These are phyloP conservation scores for Lentinula sp. DNA, from an alignment of 768 basidiomycete species.

Conservation along the genomic window DNA sequence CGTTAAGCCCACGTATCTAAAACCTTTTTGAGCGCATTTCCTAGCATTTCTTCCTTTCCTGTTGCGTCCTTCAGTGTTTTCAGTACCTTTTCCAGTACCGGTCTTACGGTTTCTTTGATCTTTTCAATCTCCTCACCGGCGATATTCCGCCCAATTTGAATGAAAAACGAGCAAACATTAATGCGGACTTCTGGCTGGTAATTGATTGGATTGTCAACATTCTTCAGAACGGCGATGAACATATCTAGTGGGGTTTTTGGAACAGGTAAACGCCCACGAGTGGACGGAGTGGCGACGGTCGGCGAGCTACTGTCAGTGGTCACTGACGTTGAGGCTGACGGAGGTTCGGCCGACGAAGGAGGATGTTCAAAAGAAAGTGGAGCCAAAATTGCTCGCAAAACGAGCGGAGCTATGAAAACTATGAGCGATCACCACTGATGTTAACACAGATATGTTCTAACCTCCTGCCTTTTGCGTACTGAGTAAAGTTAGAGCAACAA, in stretches of 20 bases:
- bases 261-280: conserved; percentile 28
- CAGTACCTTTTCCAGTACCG: conserved; percentile 46
- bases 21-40: conserved; percentile 31
- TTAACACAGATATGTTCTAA: conserved; percentile 25
- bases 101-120: conserved; percentile 45
- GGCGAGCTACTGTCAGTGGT: conserved; percentile 44
- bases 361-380: conserved; percentile 40
- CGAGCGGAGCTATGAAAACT: conserved; percentile 44
- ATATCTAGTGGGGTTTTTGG: conserved; percentile 63
- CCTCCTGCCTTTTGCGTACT: conserved; percentile 62
- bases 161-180: conserved; percentile 70
- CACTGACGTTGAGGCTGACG: conserved; percentile 31
- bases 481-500: conserved; percentile 77
- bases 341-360: conserved; percentile 23
- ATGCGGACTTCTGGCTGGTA: conserved; percentile 73
- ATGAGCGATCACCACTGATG: conserved; percentile 1
- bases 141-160: conserved; percentile 53
- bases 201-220: conserved; percentile 45
- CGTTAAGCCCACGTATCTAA: conserved; percentile 33
- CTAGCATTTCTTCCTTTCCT: conserved; percentile 37
- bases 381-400: conserved; percentile 52
- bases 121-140: conserved; percentile 39
- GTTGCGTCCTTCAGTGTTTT: conserved; percentile 26
- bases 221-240: conserved; percentile 57
- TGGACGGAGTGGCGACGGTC: conserved; percentile 32